phyloP scores from a whole-genome alignment of 257 asterid species.

The Salvia hispanica region DNA sequence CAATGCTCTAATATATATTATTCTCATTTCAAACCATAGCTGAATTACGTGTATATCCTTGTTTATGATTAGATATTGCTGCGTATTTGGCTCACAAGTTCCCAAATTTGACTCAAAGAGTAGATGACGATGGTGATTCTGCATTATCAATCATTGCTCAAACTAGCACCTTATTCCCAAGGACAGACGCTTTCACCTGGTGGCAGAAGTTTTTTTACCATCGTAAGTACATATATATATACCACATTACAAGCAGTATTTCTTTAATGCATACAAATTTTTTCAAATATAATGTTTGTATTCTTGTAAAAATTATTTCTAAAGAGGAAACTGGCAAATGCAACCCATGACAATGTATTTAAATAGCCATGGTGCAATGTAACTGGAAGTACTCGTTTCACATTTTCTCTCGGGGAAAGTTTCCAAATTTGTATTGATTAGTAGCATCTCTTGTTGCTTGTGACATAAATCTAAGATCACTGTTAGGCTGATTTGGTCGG shows the following conservation, averaged over 20 bases:
- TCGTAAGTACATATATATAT: background rate
- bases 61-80: slow-evolving; percentile 25
- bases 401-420: background rate
- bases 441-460: background rate
- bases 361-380: background rate
- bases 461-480: background rate
- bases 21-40: too few relatives aligned
- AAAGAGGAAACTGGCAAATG: background rate
- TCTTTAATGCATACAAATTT: too few relatives aligned
- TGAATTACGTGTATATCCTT: background rate
- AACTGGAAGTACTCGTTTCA: background rate
- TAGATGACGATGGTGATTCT: background rate
- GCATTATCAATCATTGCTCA: background rate
- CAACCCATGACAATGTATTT: background rate
- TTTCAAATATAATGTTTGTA: too few relatives aligned
- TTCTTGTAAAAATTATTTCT: background rate
- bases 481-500: background rate
- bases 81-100: slow-evolving; percentile 19
- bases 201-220: background rate
- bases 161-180: background rate
- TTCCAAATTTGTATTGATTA: too few relatives aligned
- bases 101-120: background rate
- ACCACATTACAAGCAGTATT: too few relatives aligned
- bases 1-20: too few relatives aligned
- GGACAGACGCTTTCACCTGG: background rate